phyloP scores from a whole-genome alignment of 257 asterid species.

The Henckelia pumila region DNA sequence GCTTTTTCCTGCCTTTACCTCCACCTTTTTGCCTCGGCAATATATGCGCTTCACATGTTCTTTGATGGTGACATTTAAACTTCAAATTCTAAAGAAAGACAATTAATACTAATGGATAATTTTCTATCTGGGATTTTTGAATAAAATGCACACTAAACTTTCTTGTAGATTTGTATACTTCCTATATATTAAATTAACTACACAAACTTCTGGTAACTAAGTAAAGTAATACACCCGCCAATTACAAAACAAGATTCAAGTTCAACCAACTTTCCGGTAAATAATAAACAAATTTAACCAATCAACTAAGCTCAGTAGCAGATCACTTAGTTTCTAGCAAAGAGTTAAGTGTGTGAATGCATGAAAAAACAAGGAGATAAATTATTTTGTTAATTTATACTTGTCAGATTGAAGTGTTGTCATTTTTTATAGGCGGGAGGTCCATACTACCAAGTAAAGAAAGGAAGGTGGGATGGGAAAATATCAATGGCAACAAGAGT shows the following conservation, averaged over 20 bases:
- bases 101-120: background rate
- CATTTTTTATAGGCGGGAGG: slow-evolving; percentile 60
- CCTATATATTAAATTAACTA: too few relatives aligned
- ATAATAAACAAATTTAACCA: background rate
- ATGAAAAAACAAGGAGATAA: too few relatives aligned
- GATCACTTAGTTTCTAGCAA: background rate
- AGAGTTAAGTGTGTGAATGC: background rate
- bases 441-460: slow-evolving; percentile 84
- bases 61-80: slow-evolving; percentile 30
- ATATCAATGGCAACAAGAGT: slow-evolving; percentile 70
- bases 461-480: slow-evolving; percentile 97
- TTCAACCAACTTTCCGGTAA: background rate
- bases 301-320: background rate
- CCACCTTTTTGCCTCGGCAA: slow-evolving; percentile 1
- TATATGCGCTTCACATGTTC: slow-evolving; percentile 26
- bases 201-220: too few relatives aligned
- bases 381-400: background rate
- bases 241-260: background rate
- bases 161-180: too few relatives aligned
- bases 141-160: background rate
- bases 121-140: background rate
- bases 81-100: background rate
- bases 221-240: too few relatives aligned
- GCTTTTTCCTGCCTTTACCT: background rate
- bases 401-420: background rate